Evolutionary conservation across 345 rosid genomes (phyloP).

Genomic region (Pugionium cornutum): DNA sequence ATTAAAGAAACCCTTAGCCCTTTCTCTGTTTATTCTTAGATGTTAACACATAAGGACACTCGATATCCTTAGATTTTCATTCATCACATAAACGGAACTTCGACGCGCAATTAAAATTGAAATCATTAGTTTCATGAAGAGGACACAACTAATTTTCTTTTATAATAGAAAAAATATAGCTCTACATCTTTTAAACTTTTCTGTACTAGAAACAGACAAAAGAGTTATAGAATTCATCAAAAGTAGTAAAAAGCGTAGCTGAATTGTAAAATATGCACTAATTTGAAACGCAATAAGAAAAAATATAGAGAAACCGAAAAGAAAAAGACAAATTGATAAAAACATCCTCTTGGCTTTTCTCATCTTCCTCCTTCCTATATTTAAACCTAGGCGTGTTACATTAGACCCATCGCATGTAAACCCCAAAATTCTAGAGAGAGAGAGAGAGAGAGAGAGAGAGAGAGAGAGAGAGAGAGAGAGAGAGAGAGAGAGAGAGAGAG

Average conservation of each 20-base stretch:
- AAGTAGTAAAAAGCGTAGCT: background rate
- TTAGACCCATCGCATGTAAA: conserved; percentile 17
- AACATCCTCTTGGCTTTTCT: conserved; percentile 17
- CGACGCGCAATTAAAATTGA: no score
- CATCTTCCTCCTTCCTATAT: conserved; percentile 30
- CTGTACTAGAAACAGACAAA: background rate
- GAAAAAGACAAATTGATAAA: conserved; percentile 13
- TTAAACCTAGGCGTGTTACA: conserved; percentile 37
- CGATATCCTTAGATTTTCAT: no score
- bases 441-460: no score
- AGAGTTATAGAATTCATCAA: background rate
- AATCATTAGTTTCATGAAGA: no score
- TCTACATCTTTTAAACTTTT: no score
- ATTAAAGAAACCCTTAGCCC: conserved; percentile 68
- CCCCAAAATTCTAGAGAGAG: conserved; percentile 13
- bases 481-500: no score
- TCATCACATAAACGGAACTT: no score
- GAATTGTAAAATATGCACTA: conserved; percentile 25
- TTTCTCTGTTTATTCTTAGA: conserved; percentile 57
- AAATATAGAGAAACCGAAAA: background rate
- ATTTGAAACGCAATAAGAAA: conserved; percentile 16
- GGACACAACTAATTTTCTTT: no score
- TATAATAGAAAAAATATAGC: no score
- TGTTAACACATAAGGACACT: conserved; percentile 61
- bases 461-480: no score